phyloP scores from a whole-genome alignment of 306 rosid genomes.

The Cucurbita argyrosperma region DNA sequence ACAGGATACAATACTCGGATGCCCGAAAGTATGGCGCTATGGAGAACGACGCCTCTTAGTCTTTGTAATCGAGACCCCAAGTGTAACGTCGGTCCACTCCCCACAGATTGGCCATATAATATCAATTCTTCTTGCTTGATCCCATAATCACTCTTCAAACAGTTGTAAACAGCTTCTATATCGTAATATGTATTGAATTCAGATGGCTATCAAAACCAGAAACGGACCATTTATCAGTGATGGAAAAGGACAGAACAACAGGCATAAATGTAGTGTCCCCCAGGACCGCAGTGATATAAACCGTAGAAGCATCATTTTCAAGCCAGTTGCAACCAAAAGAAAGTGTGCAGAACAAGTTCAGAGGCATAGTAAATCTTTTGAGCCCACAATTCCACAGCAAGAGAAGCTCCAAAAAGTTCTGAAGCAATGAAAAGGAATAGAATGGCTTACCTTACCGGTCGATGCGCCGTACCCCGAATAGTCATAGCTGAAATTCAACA shows the following conservation, averaged over 20 bases:
- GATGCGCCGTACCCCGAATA: constrained; percentile 97
- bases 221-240: constrained; percentile 18
- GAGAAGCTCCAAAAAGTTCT: neutral
- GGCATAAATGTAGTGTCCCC: constrained; percentile 1
- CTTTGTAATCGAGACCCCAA: constrained; percentile 60
- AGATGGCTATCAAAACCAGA: constrained; percentile 50
- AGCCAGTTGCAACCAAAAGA: neutral
- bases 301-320: neutral
- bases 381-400: neutral
- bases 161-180: constrained; percentile 90
- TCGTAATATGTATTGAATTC: constrained; percentile 86
- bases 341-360: neutral
- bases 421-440: neutral
- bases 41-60: constrained; percentile 92
- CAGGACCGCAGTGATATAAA: neutral
- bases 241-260: neutral
- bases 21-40: constrained; percentile 95
- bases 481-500: constrained; percentile 66
- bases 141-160: constrained; percentile 64
- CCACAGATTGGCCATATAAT: constrained; percentile 93
- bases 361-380: neutral
- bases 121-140: constrained; percentile 78
- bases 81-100: constrained; percentile 93
- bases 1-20: constrained; percentile 85
- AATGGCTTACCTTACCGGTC: constrained; percentile 70